A percentile compares a stretch with the other conserved stretches of the same genome.
Conservation (phyloP, 768 basidiomycete species). For the Lactarius indigo region DNA sequence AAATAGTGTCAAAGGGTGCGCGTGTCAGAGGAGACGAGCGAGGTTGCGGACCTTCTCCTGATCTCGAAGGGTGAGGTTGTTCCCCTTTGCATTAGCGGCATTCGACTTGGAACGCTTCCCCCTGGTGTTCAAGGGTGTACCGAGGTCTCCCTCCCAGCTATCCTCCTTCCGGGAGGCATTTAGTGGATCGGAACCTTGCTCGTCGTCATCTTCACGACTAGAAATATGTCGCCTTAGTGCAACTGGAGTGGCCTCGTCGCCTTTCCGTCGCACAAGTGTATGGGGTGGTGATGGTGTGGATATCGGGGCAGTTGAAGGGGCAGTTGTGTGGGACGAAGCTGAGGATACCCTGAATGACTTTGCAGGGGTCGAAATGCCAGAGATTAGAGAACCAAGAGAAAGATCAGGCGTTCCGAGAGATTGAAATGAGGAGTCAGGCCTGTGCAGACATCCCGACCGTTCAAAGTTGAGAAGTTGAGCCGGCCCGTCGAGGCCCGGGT, state of each 20-base stretch:
- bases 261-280: slow-evolving; percentile 15
- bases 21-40: neutral
- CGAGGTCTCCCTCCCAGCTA: slow-evolving; percentile 46
- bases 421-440: slow-evolving; percentile 20
- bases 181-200: slow-evolving; percentile 18
- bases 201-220: slow-evolving; percentile 21
- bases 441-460: slow-evolving; percentile 21
- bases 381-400: slow-evolving; percentile 27
- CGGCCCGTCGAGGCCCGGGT: neutral
- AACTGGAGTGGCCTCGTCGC: slow-evolving; percentile 23
- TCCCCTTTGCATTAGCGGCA: slow-evolving; percentile 36
- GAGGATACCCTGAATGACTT: slow-evolving; percentile 26
- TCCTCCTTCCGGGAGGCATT: slow-evolving; percentile 27
- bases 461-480: neutral
- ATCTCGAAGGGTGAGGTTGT: slow-evolving; percentile 80
- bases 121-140: slow-evolving; percentile 47
- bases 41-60: slow-evolving; percentile 80
- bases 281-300: slow-evolving; percentile 28
- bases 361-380: slow-evolving; percentile 26
- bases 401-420: slow-evolving; percentile 26
- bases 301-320: slow-evolving; percentile 25
- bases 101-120: slow-evolving; percentile 42
- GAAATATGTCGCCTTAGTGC: slow-evolving; percentile 16
- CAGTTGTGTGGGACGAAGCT: slow-evolving; percentile 24
- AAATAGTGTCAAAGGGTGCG: neutral